A percentile compares a stretch with the other conserved stretches of the same genome.
These are phyloP conservation scores for Mucuna pruriens DNA, from an alignment of 306 rosid genomes.

Conservation along the genomic window DNA sequence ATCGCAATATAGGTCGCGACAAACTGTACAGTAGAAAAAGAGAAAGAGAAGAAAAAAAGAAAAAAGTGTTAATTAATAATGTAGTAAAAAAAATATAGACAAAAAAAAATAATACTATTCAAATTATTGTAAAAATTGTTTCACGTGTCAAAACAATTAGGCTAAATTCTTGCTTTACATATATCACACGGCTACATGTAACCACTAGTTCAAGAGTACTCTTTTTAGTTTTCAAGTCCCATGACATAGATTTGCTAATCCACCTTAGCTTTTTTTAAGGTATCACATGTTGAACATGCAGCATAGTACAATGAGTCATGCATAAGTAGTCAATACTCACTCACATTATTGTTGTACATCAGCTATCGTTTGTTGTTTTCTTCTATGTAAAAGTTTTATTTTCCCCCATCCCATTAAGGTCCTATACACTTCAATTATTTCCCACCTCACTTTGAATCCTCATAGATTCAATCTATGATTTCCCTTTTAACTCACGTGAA, in stretches of 20 bases:
- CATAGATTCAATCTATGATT: slow-evolving; percentile 22
- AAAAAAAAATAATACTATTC: no score
- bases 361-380: neutral
- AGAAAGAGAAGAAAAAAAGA: no score
- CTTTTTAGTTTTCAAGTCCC: neutral
- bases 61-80: no score
- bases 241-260: neutral
- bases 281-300: neutral
- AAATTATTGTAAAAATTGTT: no score
- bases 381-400: neutral
- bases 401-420: neutral
- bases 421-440: neutral
- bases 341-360: neutral
- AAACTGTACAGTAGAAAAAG: no score
- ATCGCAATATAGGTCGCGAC: no score
- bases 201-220: neutral
- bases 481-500: slow-evolving; percentile 27
- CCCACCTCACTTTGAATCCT: slow-evolving; percentile 6
- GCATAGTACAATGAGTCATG: neutral
- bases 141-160: no score
- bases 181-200: neutral
- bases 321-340: no score
- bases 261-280: neutral
- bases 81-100: no score
- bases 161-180: neutral